Percentiles rank a stretch among this genome's conserved stretches.
These are phyloP conservation scores for Cryomyces minteri DNA, from an alignment of 495 filamentous ascomycete genomes.

Conservation along the genomic window DNA sequence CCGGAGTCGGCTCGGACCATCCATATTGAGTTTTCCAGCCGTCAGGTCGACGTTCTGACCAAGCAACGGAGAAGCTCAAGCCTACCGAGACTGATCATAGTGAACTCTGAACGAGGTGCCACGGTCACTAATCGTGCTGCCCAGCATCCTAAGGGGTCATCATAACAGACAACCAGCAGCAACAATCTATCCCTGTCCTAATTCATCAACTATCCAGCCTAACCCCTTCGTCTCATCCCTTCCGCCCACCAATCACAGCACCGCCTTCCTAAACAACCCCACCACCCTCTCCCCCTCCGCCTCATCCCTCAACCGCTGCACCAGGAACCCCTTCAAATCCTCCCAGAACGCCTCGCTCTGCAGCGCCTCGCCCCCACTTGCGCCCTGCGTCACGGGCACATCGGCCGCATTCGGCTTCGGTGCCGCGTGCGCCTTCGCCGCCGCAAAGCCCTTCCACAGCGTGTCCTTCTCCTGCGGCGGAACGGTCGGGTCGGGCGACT, in stretches of 20 bases:
- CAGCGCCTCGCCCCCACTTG: slow-evolving; percentile 39
- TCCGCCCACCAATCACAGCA: background rate
- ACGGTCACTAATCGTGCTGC: too few relatives aligned
- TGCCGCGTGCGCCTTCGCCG: slow-evolving; percentile 9
- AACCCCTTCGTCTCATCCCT: background rate
- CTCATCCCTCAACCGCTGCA: slow-evolving; percentile 59
- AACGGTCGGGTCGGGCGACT: background rate
- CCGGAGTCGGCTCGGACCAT: too few relatives aligned
- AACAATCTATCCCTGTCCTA: too few relatives aligned
- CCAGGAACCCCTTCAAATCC: slow-evolving; percentile 66
- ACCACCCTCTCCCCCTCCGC: slow-evolving; percentile 42
- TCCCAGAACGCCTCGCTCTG: slow-evolving; percentile 66
- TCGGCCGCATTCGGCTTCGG: background rate
- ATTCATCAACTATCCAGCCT: background rate
- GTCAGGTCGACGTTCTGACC: too few relatives aligned
- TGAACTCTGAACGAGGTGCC: too few relatives aligned
- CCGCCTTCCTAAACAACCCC: slow-evolving; percentile 46
- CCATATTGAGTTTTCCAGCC: too few relatives aligned
- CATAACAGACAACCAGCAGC: too few relatives aligned
- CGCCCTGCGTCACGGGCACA: slow-evolving; percentile 18
- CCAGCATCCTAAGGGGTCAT: too few relatives aligned
- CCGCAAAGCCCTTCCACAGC: slow-evolving; percentile 4
- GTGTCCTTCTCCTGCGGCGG: slow-evolving; percentile 5
- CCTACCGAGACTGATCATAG: too few relatives aligned
- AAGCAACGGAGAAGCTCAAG: too few relatives aligned